A percentile compares a stretch with the other conserved stretches of the same genome.
These are phyloP conservation scores for Aspergillus glaucus DNA, from an alignment of 2,329 filamentous ascomycete genomes.

Conservation along the genomic window DNA sequence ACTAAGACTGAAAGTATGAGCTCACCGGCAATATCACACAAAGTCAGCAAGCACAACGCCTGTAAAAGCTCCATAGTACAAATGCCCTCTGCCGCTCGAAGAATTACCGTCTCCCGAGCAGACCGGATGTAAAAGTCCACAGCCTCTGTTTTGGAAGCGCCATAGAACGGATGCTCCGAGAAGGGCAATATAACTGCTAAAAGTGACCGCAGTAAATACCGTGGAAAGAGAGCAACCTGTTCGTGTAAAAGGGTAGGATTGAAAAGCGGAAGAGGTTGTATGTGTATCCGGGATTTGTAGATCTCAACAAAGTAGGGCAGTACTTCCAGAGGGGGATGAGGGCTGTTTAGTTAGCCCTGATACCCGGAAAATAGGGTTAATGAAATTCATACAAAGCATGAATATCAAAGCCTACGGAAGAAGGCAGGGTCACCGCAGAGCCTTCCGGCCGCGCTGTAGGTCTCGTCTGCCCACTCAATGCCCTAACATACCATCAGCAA, in stretches of 20 bases:
- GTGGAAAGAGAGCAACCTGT: not conserved
- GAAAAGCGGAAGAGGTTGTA: slow-evolving; percentile 6
- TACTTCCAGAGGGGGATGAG: not conserved
- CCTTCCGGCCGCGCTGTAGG: not conserved
- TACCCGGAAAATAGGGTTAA: no score
- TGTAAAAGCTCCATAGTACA: not conserved
- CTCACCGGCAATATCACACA: slow-evolving; percentile 1
- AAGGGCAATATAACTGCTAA: slow-evolving; percentile 2
- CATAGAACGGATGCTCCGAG: slow-evolving; percentile 2
- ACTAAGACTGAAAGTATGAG: not conserved
- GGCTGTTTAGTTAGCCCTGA: not conserved
- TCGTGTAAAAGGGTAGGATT: not conserved
- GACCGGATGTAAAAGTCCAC: slow-evolving; percentile 2
- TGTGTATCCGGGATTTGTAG: slow-evolving; percentile 1
- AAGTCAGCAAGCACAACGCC: slow-evolving; percentile 3
- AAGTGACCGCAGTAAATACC: slow-evolving; percentile 2
- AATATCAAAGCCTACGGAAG: not conserved
- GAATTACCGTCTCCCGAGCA: not conserved
- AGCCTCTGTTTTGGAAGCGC: not conserved
- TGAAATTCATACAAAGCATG: not conserved
- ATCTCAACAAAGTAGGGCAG: slow-evolving; percentile 1
- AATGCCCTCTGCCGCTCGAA: slow-evolving; percentile 2
- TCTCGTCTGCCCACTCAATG: not conserved
- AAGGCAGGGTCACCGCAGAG: not conserved
- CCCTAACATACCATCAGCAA: not conserved